Percentiles rank a stretch among this genome's conserved stretches.
These are phyloP conservation scores for Candida michaelii DNA, from an alignment of 805 yeast genomes.

Conservation along the genomic window DNA sequence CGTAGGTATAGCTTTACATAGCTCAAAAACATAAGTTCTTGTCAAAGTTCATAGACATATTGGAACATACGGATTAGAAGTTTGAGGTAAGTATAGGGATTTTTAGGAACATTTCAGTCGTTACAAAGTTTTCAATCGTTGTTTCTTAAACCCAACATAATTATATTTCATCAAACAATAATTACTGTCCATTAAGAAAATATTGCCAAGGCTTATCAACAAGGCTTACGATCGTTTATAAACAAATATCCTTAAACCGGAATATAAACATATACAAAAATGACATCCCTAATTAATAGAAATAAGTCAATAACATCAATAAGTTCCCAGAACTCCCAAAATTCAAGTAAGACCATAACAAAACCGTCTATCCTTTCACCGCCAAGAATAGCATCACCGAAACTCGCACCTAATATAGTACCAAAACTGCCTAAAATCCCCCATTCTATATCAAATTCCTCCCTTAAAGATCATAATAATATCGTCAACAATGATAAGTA, in stretches of 20 bases:
- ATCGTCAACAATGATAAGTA: constrained; percentile 12
- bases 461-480: not conserved
- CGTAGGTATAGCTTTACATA: too few species aligned
- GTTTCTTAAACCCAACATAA: too few species aligned
- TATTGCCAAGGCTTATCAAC: too few species aligned
- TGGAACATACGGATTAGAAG: too few species aligned
- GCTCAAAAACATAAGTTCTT: too few species aligned
- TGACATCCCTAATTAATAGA: constrained; percentile 6
- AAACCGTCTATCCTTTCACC: not conserved
- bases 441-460: constrained; percentile 3
- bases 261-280: not conserved
- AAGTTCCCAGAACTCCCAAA: constrained; percentile 3
- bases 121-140: too few species aligned
- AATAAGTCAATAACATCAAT: constrained; percentile 6
- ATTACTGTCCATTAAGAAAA: too few species aligned
- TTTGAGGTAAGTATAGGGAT: too few species aligned
- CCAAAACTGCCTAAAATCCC: not conserved
- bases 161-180: too few species aligned
- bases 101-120: too few species aligned
- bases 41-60: too few species aligned
- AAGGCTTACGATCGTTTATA: too few species aligned
- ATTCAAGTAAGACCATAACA: constrained; percentile 15
- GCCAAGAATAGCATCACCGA: constrained; percentile 1
- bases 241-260: not conserved
- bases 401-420: not conserved